These are phyloP conservation scores for Luvunga scandens DNA, from an alignment of 345 rosid species.

Conservation along the genomic window DNA sequence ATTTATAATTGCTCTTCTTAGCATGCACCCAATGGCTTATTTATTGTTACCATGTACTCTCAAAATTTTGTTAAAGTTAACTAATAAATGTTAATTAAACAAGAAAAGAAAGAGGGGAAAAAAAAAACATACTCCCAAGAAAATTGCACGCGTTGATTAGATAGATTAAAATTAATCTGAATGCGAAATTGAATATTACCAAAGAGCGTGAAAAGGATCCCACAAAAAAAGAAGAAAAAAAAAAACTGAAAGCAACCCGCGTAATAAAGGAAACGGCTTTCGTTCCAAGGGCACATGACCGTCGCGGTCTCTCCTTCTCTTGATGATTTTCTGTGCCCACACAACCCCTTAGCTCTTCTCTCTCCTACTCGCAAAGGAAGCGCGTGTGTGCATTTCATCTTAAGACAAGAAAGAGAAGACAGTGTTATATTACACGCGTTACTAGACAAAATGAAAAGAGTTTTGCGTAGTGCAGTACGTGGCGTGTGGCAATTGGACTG, in stretches of 20 bases:
- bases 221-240: neutral
- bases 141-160: no score
- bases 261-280: neutral
- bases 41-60: neutral
- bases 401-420: no score
- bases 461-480: neutral
- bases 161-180: no score
- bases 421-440: neutral
- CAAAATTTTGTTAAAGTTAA: neutral
- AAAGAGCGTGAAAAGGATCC: neutral
- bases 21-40: neutral
- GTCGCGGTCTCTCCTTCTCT: neutral
- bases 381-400: neutral
- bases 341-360: neutral
- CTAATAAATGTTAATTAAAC: neutral
- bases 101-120: no score
- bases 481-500: neutral
- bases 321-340: conserved; percentile 29
- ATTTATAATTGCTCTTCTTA: neutral
- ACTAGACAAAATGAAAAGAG: neutral
- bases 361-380: neutral
- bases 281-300: conserved; percentile 8
- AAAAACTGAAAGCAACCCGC: conserved; percentile 6
- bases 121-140: neutral
- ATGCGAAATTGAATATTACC: neutral